phyloP scores from a whole-genome alignment of 2,329 filamentous ascomycete genomes.

The Fusarium nodosum region DNA sequence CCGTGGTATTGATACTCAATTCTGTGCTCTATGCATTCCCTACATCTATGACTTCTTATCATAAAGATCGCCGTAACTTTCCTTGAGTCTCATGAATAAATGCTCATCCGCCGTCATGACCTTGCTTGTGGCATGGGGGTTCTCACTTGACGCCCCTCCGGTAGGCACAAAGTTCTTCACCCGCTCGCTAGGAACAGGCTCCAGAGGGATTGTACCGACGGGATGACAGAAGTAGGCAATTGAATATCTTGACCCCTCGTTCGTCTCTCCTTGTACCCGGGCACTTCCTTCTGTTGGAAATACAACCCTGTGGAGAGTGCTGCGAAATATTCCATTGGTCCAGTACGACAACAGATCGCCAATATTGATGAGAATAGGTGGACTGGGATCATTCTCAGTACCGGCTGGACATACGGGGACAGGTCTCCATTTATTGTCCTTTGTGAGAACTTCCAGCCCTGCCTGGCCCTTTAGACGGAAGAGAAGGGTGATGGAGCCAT shows the following conservation, averaged over 20 bases:
- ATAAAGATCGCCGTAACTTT: conserved; percentile 71
- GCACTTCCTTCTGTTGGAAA: conserved; percentile 63
- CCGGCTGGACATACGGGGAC: conserved; percentile 76
- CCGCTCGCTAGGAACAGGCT: conserved; percentile 71
- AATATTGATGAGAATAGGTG: conserved; percentile 87
- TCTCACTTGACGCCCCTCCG: conserved; percentile 52
- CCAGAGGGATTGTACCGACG: conserved; percentile 64
- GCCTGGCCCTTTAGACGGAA: conserved; percentile 90
- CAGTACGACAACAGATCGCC: conserved; percentile 81
- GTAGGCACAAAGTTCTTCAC: conserved; percentile 61
- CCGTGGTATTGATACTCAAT: neutral
- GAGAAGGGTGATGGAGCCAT: conserved; percentile 78
- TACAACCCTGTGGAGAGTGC: conserved; percentile 89
- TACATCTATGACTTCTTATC: conserved; percentile 53
- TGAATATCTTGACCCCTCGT: conserved; percentile 69
- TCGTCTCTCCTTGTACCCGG: conserved; percentile 60
- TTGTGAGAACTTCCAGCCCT: conserved; percentile 84
- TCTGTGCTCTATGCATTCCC: neutral
- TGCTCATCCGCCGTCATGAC: conserved; percentile 75
- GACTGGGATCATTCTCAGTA: conserved; percentile 69
- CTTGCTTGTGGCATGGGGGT: conserved; percentile 66
- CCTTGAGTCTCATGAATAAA: conserved; percentile 70
- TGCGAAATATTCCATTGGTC: conserved; percentile 89
- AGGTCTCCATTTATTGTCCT: conserved; percentile 68
- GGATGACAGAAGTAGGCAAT: conserved; percentile 80